phyloP scores from a whole-genome alignment of 805 yeast genomes.

The Ogataea parapolymorpha region DNA sequence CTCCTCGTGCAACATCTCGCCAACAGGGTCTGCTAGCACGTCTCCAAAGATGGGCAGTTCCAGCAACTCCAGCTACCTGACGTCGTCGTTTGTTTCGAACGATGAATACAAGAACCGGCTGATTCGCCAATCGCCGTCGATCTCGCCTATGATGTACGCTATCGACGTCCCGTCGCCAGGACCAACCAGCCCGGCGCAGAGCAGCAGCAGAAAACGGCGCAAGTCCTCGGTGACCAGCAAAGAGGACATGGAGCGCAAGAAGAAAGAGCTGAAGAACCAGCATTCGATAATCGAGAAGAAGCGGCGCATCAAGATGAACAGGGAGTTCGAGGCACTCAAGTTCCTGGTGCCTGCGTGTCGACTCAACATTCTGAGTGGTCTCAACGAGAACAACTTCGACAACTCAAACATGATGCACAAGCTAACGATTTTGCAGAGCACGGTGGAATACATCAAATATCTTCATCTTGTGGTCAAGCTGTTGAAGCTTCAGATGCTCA shows the following conservation, averaged over 20 bases:
- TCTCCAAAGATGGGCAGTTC: slow-evolving; percentile 7
- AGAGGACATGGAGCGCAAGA: slow-evolving; percentile 38
- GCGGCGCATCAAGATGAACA: slow-evolving; percentile 71
- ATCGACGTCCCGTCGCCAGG: slow-evolving; percentile 11
- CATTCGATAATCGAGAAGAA: slow-evolving; percentile 81
- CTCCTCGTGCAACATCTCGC: slow-evolving; percentile 3
- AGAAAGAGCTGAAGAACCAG: slow-evolving; percentile 49
- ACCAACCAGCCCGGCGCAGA: slow-evolving; percentile 14
- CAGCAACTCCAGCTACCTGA: slow-evolving; percentile 27
- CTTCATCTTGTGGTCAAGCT: slow-evolving; percentile 56
- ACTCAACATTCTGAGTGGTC: slow-evolving; percentile 35
- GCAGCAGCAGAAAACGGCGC: slow-evolving; percentile 22
- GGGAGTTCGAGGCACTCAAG: slow-evolving; percentile 80
- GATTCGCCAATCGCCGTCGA: slow-evolving; percentile 31
- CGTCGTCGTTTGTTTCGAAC: slow-evolving; percentile 29
- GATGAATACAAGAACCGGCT: slow-evolving; percentile 26
- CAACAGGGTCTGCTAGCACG: slow-evolving; percentile 1
- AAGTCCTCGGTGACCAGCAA: slow-evolving; percentile 25
- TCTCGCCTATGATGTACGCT: slow-evolving; percentile 31
- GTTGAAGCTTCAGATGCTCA: slow-evolving; percentile 43
- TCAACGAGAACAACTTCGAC: slow-evolving; percentile 29
- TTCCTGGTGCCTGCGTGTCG: slow-evolving; percentile 78
- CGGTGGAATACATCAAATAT: slow-evolving; percentile 75
- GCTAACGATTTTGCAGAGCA: slow-evolving; percentile 74
- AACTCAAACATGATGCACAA: slow-evolving; percentile 56